A percentile compares a stretch with the other conserved stretches of the same genome.
Conservation (phyloP, 805 yeast species). For the Saccharomycopsis microspora region DNA sequence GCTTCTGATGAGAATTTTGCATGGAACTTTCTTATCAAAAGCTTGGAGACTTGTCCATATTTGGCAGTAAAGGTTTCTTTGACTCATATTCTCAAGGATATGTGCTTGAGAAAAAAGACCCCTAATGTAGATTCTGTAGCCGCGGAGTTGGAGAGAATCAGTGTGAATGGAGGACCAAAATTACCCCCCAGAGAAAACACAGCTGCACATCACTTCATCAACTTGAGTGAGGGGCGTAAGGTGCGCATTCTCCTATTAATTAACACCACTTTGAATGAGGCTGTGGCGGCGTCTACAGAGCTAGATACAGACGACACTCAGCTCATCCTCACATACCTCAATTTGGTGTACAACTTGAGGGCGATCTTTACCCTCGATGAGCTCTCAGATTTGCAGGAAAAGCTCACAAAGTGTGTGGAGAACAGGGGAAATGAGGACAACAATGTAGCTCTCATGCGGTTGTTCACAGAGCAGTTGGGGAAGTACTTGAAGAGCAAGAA, state of each 20-base stretch:
- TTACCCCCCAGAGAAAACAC: conserved; percentile 30
- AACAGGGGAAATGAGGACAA: neutral
- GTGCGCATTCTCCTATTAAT: conserved; percentile 33
- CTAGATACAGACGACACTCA: conserved; percentile 19
- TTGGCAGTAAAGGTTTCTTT: conserved; percentile 47
- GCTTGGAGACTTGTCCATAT: conserved; percentile 56
- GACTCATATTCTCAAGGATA: conserved; percentile 59
- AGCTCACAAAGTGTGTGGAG: neutral
- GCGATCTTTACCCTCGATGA: conserved; percentile 22
- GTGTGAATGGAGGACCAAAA: conserved; percentile 20
- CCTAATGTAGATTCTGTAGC: neutral
- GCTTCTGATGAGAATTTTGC: conserved; percentile 42
- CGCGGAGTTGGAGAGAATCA: neutral
- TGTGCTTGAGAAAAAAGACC: conserved; percentile 27
- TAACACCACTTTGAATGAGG: conserved; percentile 6
- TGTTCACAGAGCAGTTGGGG: conserved; percentile 8
- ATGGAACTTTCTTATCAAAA: conserved; percentile 51
- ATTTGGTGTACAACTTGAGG: conserved; percentile 34
- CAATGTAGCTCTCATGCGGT: neutral
- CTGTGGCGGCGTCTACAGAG: neutral
- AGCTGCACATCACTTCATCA: conserved; percentile 25
- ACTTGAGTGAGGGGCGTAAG: conserved; percentile 31
- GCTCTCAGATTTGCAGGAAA: conserved; percentile 22
- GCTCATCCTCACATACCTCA: conserved; percentile 43
- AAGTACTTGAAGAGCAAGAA: neutral